A percentile compares a stretch with the other conserved stretches of the same genome.
Conservation (phyloP, 1,139 yeast species). For the Lodderomyces pseudojiufengensis region DNA sequence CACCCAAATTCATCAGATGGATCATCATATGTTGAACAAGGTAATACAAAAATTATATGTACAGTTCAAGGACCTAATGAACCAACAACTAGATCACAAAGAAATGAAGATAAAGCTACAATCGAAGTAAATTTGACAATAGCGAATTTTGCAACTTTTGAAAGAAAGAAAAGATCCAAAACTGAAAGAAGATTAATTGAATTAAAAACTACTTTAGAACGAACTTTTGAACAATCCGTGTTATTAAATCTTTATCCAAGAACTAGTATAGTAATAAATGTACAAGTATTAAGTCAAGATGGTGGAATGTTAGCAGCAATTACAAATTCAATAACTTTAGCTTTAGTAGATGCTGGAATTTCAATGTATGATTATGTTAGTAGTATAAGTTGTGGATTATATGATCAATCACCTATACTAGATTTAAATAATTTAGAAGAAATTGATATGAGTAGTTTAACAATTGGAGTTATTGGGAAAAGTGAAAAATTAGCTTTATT, state of each 20-base stretch:
- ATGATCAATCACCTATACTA: slow-evolving; percentile 69
- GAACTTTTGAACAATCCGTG: slow-evolving; percentile 79
- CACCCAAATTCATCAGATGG: slow-evolving; percentile 91
- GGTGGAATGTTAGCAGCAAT: slow-evolving; percentile 83
- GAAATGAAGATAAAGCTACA: slow-evolving; percentile 46
- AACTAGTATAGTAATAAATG: slow-evolving; percentile 67
- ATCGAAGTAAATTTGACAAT: slow-evolving; percentile 64
- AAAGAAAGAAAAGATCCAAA: slow-evolving; percentile 62
- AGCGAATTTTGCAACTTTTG: slow-evolving; percentile 79
- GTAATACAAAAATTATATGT: slow-evolving; percentile 85
- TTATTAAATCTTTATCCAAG: slow-evolving; percentile 76
- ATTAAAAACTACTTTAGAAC: slow-evolving; percentile 66
- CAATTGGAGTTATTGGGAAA: slow-evolving; percentile 82
- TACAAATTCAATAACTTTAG: slow-evolving; percentile 85
- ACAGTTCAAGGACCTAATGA: slow-evolving; percentile 89
- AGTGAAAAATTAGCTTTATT: slow-evolving; percentile 74
- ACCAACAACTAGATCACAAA: slow-evolving; percentile 54
- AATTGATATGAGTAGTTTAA: slow-evolving; percentile 71
- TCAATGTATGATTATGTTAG: slow-evolving; percentile 91
- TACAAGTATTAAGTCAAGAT: slow-evolving; percentile 83
- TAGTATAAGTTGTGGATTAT: slow-evolving; percentile 75
- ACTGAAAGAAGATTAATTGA: slow-evolving; percentile 74
- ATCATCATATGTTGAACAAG: slow-evolving; percentile 87
- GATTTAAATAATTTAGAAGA: slow-evolving; percentile 86
- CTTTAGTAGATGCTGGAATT: slow-evolving; percentile 91